These are phyloP conservation scores for Butyriboletus loyo DNA, from an alignment of 768 basidiomycete genomes.

Conservation along the genomic window DNA sequence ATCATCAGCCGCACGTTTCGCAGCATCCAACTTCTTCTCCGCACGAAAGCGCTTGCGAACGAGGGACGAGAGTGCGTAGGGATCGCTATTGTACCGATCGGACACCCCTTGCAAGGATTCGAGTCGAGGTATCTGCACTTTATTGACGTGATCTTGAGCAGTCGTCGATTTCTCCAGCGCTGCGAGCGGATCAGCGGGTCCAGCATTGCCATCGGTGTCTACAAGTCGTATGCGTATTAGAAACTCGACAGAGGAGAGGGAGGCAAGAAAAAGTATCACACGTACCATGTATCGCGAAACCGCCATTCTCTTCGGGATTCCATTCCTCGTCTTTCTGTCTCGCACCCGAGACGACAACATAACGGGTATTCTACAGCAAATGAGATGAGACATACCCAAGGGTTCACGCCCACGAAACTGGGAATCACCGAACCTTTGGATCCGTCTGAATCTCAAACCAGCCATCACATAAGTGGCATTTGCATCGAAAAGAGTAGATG, in stretches of 20 bases:
- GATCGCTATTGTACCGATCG: slow-evolving; percentile 79
- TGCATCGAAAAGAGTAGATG: slow-evolving; percentile 94
- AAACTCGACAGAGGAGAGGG: neutral
- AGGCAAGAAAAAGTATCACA: neutral
- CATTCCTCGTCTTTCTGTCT: slow-evolving; percentile 93
- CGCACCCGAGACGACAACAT: slow-evolving; percentile 92
- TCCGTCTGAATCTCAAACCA: slow-evolving; percentile 99
- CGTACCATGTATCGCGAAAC: slow-evolving; percentile 83
- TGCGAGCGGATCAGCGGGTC: slow-evolving; percentile 78
- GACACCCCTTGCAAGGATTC: slow-evolving; percentile 76
- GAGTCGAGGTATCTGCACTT: slow-evolving; percentile 76
- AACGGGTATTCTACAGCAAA: slow-evolving; percentile 77
- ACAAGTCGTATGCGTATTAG: slow-evolving; percentile 6
- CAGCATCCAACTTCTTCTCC: slow-evolving; percentile 78
- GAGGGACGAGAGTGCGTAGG: slow-evolving; percentile 73
- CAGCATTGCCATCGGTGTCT: slow-evolving; percentile 68
- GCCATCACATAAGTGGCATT: slow-evolving; percentile 93
- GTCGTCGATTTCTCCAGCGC: slow-evolving; percentile 87
- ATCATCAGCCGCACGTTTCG: slow-evolving; percentile 68
- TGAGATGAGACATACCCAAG: neutral
- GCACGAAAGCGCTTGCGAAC: slow-evolving; percentile 81
- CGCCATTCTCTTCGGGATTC: slow-evolving; percentile 95
- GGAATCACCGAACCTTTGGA: slow-evolving; percentile 64
- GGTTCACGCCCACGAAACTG: neutral
- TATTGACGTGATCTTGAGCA: slow-evolving; percentile 66